Evolutionary conservation across 2,329 filamentous ascomycete genomes (phyloP), one percentile per base, ranked within the genome.

Genomic region (Calonectria hongkongensis): DNA sequence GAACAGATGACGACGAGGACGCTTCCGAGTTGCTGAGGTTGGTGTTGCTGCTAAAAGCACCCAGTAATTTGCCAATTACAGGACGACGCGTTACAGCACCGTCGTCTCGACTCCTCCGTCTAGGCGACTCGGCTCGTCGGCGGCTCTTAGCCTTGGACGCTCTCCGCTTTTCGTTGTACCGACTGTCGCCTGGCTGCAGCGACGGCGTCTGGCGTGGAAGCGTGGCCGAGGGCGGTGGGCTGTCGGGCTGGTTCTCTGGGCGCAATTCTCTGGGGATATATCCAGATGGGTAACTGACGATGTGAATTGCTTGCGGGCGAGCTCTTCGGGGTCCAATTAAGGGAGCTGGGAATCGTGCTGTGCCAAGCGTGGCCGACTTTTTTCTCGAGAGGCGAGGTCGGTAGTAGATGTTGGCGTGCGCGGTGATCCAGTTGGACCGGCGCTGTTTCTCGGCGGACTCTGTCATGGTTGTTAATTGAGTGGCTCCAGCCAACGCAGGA

Each of bases 181-280:
- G 48, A 43, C 36, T n/a, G 56, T 72, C 50, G n/a, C 70, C 64
- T 21, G 76, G 76, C 47, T 79, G 76, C 28, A 78, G 43, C 16
- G 78, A 79, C 43, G 78, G 77, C 15, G 74, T 69, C 43, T 69
- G 76, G 18, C 75, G 75, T 60, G 72, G 60, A 30, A 58, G 54
- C 54, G 70, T 51, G 36, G 69, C 65, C 60, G 70, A 51, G 27
- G 68, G 60, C 36, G 71, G 71, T 16, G 76, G 76, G 56, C 72
- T 66, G n/a, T 64, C 63, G 48, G 78, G 71, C 58, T 73, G 76
- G 43, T 72, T 71, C 30, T 68, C 70, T 66, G 68, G 75, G 39
- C 86, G 84, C 54, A 88, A 77, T 70, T 89, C 87, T 71, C 83
- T 83, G 21, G 87, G 87, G 28, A 88, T 81, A 79, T 86, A 86